Base-by-base conservation (phyloP, 2,329 filamentous ascomycete genomes). In the Diaporthe destruens region DNA sequence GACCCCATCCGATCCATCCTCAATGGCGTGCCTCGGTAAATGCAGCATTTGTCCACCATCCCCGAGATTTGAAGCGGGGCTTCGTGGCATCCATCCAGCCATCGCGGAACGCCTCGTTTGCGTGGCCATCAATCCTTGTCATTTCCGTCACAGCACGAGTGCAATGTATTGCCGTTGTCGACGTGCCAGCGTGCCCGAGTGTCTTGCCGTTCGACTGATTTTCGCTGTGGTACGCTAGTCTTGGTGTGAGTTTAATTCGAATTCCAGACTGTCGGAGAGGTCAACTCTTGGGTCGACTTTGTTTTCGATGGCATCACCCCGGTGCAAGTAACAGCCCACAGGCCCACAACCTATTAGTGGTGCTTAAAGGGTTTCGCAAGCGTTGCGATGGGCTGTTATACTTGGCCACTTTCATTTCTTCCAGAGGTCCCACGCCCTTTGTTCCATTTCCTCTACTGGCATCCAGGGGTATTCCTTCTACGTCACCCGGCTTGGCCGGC, bases 61-160 rank as follows among this genome's bases (percentile, higher is more conserved):
- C 55, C 44, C 32, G 55, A 70, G n/a, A 61, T 53, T 70, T 14
- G n/a, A 61, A 70, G 61, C 32, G 55, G 44, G 42, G 14, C 49
- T 32, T n/a, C 55, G 39, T n/a, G 66, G 39, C 25, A 18, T 34
- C 20, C 6, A n/a, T 34, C 11, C 25, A 18, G 25, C 20, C 6
- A n/a, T 34, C 11, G n/a, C 44, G n/a, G 20, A 16, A 34, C 20
- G 39, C 25, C 39, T 36, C 14, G 11, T n/a, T 25, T 25, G 7
- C 23, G 25, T 6, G 42, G 42, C 42, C 42, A 44, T 39, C 36
- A 39, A 12, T 12, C 36, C 36, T 39, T 29, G 29, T 29, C 36
- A 14, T 39, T 39, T 39, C 36, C 12, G 12, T 11, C 36, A 39
- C 36, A 12, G 11, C 12, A 39, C 36, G 2, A 3, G 9, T 20